These are phyloP conservation scores for Metschnikowia vanudenii DNA, from an alignment of 805 yeast species.

Conservation along the genomic window DNA sequence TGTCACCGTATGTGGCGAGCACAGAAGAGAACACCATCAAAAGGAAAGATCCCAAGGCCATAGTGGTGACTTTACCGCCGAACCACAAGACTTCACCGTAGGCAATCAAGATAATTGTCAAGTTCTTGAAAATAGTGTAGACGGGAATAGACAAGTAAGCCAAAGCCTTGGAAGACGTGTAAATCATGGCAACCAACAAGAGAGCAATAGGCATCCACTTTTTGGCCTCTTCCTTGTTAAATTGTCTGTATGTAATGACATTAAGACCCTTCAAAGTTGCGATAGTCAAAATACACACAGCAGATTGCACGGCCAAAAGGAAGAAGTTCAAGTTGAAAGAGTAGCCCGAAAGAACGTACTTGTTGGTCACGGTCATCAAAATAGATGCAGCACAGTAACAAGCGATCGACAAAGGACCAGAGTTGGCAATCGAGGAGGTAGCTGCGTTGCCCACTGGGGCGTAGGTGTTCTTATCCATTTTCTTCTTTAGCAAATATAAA, in stretches of 20 bases:
- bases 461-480: constrained; percentile 37
- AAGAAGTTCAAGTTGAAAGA: constrained; percentile 80
- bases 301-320: constrained; percentile 82
- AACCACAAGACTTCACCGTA: constrained; percentile 98
- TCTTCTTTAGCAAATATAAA: constrained; percentile 30
- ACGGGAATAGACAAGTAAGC: constrained; percentile 91
- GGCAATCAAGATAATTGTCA: constrained; percentile 94
- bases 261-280: constrained; percentile 69
- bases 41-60: constrained; percentile 85
- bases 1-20: constrained; percentile 90
- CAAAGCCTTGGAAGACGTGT: constrained; percentile 93
- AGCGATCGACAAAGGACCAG: constrained; percentile 67
- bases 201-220: constrained; percentile 95
- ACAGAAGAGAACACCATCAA: constrained; percentile 96
- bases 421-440: constrained; percentile 42
- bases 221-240: constrained; percentile 83
- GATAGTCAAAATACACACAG: constrained; percentile 77
- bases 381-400: constrained; percentile 93
- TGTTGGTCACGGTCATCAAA: constrained; percentile 96
- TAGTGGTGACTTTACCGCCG: constrained; percentile 85
- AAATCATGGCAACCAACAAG: constrained; percentile 87
- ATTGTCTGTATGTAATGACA: constrained; percentile 80
- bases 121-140: constrained; percentile 95
- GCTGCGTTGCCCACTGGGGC: constrained; percentile 21
- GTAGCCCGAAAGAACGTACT: constrained; percentile 80